Percentiles rank a stretch among this genome's conserved stretches.
Conservation (phyloP, 192 early-diverging fungal species). For the Chytriomyces sp. region DNA sequence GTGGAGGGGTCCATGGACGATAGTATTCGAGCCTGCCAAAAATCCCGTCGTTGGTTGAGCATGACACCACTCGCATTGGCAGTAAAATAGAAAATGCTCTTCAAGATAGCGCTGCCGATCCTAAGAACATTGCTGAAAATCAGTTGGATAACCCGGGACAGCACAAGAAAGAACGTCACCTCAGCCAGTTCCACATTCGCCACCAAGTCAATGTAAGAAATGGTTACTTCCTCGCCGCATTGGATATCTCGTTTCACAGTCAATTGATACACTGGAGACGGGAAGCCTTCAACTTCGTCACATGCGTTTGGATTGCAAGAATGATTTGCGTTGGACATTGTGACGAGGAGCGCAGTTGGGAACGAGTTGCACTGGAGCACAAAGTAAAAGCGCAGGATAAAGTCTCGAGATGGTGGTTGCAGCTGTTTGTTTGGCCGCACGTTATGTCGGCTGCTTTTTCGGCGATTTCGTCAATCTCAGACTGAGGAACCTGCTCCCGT, state of each 20-base stretch:
- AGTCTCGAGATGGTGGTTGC: background rate
- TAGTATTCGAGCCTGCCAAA: background rate
- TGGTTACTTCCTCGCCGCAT: conserved; percentile 34
- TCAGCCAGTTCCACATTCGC: conserved; percentile 31
- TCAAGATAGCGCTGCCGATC: conserved; percentile 32
- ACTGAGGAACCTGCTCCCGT: conserved; percentile 9
- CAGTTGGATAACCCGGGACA: background rate
- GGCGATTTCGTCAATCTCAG: background rate
- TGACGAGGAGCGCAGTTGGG: conserved; percentile 30
- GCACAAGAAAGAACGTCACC: background rate
- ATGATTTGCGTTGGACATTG: conserved; percentile 34
- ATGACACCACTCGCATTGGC: conserved; percentile 28
- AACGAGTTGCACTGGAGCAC: conserved; percentile 41
- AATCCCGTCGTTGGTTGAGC: background rate
- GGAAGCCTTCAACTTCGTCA: conserved; percentile 9
- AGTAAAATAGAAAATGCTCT: conserved; percentile 34
- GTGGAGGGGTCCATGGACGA: background rate
- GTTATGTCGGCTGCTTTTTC: background rate
- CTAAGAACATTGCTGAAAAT: background rate
- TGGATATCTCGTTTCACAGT: conserved; percentile 22
- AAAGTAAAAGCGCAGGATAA: conserved; percentile 30
- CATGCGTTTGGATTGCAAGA: conserved; percentile 32
- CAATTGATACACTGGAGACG: conserved; percentile 8
- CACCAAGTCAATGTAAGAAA: conserved; percentile 35
- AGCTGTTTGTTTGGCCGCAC: background rate